A percentile compares a stretch with the other conserved stretches of the same genome.
phyloP scores from a whole-genome alignment of 2,329 filamentous ascomycete species.

The Ceratocystis papillata region DNA sequence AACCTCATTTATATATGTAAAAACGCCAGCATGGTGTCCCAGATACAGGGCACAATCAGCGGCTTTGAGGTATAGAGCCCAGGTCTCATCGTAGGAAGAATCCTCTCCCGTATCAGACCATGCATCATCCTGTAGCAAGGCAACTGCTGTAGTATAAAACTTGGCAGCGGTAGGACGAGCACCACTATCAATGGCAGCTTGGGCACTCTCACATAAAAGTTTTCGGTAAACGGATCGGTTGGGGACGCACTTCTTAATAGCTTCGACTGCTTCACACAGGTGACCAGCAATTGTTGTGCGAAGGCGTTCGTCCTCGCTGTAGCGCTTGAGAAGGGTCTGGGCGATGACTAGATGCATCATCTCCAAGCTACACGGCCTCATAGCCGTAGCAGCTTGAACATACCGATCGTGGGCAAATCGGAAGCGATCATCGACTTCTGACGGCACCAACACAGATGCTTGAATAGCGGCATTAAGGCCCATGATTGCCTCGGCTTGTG shows the following conservation, averaged over 20 bases:
- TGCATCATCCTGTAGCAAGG: conserved; percentile 65
- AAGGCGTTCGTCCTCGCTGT: conserved; percentile 47
- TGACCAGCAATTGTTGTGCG: conserved; percentile 69
- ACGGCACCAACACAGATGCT: conserved; percentile 68
- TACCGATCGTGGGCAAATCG: conserved; percentile 84
- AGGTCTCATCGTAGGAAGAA: conserved; percentile 68
- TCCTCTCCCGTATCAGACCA: conserved; percentile 64
- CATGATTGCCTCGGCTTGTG: conserved; percentile 57
- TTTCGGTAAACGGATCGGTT: conserved; percentile 58
- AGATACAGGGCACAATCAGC: conserved; percentile 78
- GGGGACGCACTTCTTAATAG: conserved; percentile 57
- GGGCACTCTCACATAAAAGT: conserved; percentile 67
- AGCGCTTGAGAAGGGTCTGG: conserved; percentile 66
- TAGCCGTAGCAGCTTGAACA: conserved; percentile 57
- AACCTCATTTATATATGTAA: conserved; percentile 56
- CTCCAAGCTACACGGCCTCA: conserved; percentile 57
- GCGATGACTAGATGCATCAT: conserved; percentile 91
- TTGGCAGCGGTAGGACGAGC: conserved; percentile 71
- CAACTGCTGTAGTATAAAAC: conserved; percentile 67
- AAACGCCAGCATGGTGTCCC: conserved; percentile 57
- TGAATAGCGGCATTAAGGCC: conserved; percentile 76
- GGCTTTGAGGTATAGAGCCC: conserved; percentile 65
- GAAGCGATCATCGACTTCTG: conserved; percentile 77
- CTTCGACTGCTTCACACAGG: conserved; percentile 63
- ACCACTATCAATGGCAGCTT: conserved; percentile 67